Evolutionary conservation across 768 basidiomycete genomes (phyloP).

Genomic region (Amanita polypyramis): DNA sequence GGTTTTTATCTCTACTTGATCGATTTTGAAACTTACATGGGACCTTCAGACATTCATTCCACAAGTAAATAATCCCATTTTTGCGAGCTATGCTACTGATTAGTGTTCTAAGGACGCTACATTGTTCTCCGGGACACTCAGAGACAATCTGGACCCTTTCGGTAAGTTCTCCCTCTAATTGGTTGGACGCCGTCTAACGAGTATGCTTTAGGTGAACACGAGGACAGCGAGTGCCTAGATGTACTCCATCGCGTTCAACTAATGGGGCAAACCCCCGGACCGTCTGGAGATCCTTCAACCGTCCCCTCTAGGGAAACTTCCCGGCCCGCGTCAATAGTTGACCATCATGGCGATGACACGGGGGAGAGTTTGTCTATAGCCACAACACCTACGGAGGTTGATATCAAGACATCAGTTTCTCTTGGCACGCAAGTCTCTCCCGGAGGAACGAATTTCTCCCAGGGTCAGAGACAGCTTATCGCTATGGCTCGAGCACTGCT

Average conservation of each 20-base stretch:
- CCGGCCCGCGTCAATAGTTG: constrained; percentile 29
- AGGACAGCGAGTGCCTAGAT: constrained; percentile 71
- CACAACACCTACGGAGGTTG: constrained; percentile 42
- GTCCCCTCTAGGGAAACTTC: constrained; percentile 35
- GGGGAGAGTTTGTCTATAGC: constrained; percentile 26
- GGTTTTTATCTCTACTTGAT: constrained; percentile 14
- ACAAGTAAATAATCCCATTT: constrained; percentile 25
- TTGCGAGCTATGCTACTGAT: not conserved
- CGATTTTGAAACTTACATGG: constrained; percentile 2
- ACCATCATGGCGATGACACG: constrained; percentile 27
- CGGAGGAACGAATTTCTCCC: constrained; percentile 86
- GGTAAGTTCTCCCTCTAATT: constrained; percentile 21
- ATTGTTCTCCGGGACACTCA: constrained; percentile 70
- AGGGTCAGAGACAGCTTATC: constrained; percentile 83
- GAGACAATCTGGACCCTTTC: constrained; percentile 72
- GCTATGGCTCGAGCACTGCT: constrained; percentile 79
- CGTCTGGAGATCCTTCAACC: constrained; percentile 41
- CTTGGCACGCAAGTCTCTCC: constrained; percentile 75
- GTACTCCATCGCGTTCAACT: constrained; percentile 78
- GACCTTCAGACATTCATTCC: constrained; percentile 62
- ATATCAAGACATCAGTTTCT: constrained; percentile 44
- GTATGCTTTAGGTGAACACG: constrained; percentile 49
- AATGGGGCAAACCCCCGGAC: constrained; percentile 37
- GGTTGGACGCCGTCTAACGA: not conserved
- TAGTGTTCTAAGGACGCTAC: constrained; percentile 41